Evolutionary conservation across 1,139 yeast genomes (phyloP), one percentile per base, ranked within the genome.

Genomic region (Hyphopichia buzzinii): DNA sequence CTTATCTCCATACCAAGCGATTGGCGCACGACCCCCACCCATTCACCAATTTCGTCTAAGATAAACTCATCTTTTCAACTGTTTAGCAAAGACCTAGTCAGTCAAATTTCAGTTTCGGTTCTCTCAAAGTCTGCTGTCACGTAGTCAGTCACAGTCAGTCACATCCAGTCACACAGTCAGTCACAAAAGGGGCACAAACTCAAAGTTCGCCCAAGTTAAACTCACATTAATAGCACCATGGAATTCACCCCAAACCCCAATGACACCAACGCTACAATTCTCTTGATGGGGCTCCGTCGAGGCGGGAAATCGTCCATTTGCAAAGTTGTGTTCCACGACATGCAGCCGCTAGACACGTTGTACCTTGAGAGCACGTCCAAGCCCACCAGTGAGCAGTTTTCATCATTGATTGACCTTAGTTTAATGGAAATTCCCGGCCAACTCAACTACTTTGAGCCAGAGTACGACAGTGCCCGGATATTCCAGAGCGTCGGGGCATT

Each of bases 371-470:
- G 92, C 41, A 92, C 98, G 0, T 77, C 95, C 4, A 84, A 83
- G 48, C 97, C 97, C 1, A 85, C 95, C 11, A 75, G 84, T 17
- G 92, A 84, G 47, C 85, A 79, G 49, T 80, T 81, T 48, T 73
- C 80, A 23, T 86, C 96, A 7, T 70, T 92, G 39, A 86, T 90
- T 30, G 95, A 89, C 54, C 68, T 92, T 37, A 84, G 90, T 11
- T 92, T 92, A n/a, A 87, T 89, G 84, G 98, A 92, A 56, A 68
- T 92, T 21, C 98, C 98, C 0, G 98, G 97, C 1, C 97, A 92
- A 59, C 64, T 90, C 44, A 88, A 89, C 55, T 79, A 87, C 54
- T 87, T 88, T 56, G 96, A 89, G 50, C 92, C 95, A 4, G 75
- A 73, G 33, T 82, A 82, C 49, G 97, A 90, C 52, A 78, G 87